A percentile compares a stretch with the other conserved stretches of the same genome.
Conservation (phyloP, 768 basidiomycete species). For the Lactarius hengduanensis region DNA sequence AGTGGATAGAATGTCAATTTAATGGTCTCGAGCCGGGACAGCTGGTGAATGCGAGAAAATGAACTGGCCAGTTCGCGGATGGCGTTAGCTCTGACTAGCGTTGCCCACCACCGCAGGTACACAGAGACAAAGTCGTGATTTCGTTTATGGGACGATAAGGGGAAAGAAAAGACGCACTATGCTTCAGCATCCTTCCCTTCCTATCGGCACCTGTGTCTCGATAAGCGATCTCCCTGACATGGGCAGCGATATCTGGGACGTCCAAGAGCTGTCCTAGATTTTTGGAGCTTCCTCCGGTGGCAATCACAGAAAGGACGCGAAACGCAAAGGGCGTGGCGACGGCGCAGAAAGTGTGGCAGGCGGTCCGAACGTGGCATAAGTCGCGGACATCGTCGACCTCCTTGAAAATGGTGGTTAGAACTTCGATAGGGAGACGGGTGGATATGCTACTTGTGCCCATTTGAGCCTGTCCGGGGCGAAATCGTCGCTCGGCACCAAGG, state of each 20-base stretch:
- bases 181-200: not conserved
- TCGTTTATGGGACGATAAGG: not conserved
- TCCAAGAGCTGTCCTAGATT: not conserved
- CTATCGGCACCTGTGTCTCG: not conserved
- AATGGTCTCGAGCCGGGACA: not conserved
- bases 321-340: slow-evolving; percentile 5
- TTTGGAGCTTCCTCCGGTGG: not conserved
- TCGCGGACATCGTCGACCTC: not conserved
- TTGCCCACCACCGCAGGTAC: not conserved
- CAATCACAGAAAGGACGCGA: not conserved
- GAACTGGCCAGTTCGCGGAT: not conserved
- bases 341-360: not conserved
- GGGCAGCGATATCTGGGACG: not conserved
- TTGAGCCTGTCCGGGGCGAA: too few relatives aligned
- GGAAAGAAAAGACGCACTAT: not conserved
- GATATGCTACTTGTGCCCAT: too few relatives aligned
- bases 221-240: slow-evolving; percentile 5
- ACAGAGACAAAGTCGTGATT: not conserved
- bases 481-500: too few relatives aligned
- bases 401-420: not conserved
- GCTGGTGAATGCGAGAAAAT: not conserved
- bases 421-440: not conserved
- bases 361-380: not conserved
- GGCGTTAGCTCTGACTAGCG: not conserved
- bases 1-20: not conserved